These are phyloP conservation scores for Amyloporia xantha DNA, from an alignment of 768 basidiomycete genomes.

Conservation along the genomic window DNA sequence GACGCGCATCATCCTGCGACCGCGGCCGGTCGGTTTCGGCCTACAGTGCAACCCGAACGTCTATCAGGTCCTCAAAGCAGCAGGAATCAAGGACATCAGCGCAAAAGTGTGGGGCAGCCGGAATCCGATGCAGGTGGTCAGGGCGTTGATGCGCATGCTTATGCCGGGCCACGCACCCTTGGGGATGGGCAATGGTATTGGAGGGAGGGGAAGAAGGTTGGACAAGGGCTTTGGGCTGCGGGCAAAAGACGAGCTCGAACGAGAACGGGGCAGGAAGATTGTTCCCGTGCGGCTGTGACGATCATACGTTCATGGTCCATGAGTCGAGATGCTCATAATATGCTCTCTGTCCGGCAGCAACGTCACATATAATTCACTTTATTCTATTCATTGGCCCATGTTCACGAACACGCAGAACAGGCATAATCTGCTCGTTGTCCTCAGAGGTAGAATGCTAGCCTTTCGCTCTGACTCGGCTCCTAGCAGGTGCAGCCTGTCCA, in stretches of 20 bases:
- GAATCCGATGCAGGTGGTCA: conserved; percentile 82
- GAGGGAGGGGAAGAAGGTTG: conserved; percentile 61
- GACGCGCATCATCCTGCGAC: conserved; percentile 74
- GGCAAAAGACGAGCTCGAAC: conserved; percentile 65
- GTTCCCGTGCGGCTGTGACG: conserved; percentile 51
- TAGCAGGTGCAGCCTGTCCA: too few species aligned
- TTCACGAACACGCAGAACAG: too few species aligned
- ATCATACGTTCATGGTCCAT: too few species aligned
- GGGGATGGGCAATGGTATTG: conserved; percentile 77
- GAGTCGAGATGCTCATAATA: too few species aligned
- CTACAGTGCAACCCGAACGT: conserved; percentile 83
- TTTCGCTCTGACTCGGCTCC: too few species aligned
- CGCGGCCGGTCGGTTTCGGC: conserved; percentile 86
- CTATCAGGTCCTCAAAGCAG: conserved; percentile 86
- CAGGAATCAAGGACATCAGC: conserved; percentile 91
- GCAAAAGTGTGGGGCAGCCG: conserved; percentile 94
- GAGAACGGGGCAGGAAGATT: conserved; percentile 76
- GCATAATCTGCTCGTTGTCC: too few species aligned
- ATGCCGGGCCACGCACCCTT: conserved; percentile 79
- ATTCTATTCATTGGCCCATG: too few species aligned
- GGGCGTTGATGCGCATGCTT: conserved; percentile 75
- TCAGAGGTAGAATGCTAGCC: too few species aligned
- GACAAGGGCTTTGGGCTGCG: conserved; percentile 73
- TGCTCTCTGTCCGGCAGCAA: too few species aligned
- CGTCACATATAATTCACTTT: too few species aligned